A percentile compares a stretch with the other conserved stretches of the same genome.
Conservation (phyloP, 768 basidiomycete species). For the Pisolithus albus region DNA sequence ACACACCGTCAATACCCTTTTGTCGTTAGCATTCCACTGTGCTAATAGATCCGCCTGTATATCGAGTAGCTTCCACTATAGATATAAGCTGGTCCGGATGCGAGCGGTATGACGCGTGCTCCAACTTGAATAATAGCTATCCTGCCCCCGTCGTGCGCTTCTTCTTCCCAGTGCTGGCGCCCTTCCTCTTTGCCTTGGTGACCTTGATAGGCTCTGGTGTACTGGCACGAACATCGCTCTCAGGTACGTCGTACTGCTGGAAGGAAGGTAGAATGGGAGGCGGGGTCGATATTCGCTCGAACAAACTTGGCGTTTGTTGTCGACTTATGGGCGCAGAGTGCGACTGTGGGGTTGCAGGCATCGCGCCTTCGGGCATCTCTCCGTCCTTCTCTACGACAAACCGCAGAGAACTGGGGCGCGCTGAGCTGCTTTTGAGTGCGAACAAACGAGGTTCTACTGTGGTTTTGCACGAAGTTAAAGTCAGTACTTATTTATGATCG, state of each 20-base stretch:
- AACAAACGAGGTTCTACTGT: slow-evolving; percentile 36
- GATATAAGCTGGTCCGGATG: not conserved
- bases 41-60: slow-evolving; percentile 17
- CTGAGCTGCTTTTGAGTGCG: slow-evolving; percentile 36
- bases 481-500: slow-evolving; percentile 13
- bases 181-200: slow-evolving; percentile 62
- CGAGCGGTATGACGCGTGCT: not conserved
- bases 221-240: slow-evolving; percentile 43
- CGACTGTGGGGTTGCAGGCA: slow-evolving; percentile 13
- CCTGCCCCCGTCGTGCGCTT: slow-evolving; percentile 45
- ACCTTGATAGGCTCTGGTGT: slow-evolving; percentile 72
- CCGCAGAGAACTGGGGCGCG: slow-evolving; percentile 36
- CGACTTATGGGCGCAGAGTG: slow-evolving; percentile 23
- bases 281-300: slow-evolving; percentile 29
- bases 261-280: slow-evolving; percentile 35
- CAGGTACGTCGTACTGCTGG: slow-evolving; percentile 48
- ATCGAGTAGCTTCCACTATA: slow-evolving; percentile 18
- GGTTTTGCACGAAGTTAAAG: slow-evolving; percentile 11
- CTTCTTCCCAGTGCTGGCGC: slow-evolving; percentile 47
- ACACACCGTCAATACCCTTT: not conserved
- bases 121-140: not conserved
- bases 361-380: slow-evolving; percentile 74
- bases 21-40: slow-evolving; percentile 8
- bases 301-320: slow-evolving; percentile 18
- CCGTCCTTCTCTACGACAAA: slow-evolving; percentile 72